Base-by-base conservation (phyloP, 352 stramenopile species). In the Aphanomyces euteiches region DNA sequence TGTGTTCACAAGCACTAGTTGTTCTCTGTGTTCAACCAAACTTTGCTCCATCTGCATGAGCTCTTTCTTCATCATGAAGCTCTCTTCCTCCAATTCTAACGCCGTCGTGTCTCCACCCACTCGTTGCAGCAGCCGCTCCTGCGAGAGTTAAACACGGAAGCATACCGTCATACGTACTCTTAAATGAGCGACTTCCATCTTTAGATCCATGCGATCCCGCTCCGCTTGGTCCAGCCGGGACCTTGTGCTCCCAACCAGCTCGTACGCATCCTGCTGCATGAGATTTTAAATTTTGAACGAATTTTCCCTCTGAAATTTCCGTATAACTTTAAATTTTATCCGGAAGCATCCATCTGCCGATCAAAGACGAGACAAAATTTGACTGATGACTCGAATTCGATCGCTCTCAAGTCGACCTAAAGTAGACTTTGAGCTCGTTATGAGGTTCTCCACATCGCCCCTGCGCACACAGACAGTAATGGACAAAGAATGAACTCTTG, bases 141-240 rank as follows among this genome's bases (percentile, higher is more conserved):
- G 66, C 34, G 19, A 17, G 4, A 21, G 34, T 63, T 39, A 17
- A 47, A 28, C 54, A 17, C 41, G 36, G 19, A 12, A 53, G 39
- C 2, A 40, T 56, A 19, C 17, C 34, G 54, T 40, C 34, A 17
- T 61, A 63, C 72, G 10, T 66, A 79, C 75, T 36, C 85, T 82
- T 65, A 95, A 67, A 67, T 93, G 84, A 50, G 87, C 79, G 45
- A 87, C 75, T 77, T 95, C 85, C 69, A 95, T 92, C 76, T 95
- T 95, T 50, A 92, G 79, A 77, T 91, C 88, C 82, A 95, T 90
- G 37, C 86, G 53, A 68, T 92, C 81, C 54, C 87, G 82, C 65
- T 90, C 87, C 13, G 53, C 47, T 34, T 70, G n/a, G 54, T 70
- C 64, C 48, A 70, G 36, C 40, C 64, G 64, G 17, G 45, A 61